A percentile compares a stretch with the other conserved stretches of the same genome.
Conservation (phyloP, 2,329 filamentous ascomycete species). For the Pseudogymnoascus sp. region DNA sequence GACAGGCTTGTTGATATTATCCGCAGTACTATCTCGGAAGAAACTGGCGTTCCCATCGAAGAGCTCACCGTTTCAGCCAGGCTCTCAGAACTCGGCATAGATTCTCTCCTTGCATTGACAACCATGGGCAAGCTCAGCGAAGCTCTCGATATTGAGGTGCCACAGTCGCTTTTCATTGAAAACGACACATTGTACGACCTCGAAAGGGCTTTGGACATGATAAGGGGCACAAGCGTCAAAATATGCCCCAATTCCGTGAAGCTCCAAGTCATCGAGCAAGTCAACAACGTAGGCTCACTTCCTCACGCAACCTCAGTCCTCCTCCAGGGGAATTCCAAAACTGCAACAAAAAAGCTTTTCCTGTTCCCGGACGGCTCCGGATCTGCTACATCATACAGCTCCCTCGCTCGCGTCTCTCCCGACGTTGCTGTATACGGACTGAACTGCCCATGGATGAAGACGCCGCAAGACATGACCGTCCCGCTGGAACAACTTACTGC, state of each 20-base stretch:
- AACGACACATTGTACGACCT: neutral
- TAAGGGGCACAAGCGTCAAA: neutral
- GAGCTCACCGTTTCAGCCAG: neutral
- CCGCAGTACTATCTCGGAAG: conserved; percentile 8
- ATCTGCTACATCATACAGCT: conserved; percentile 34
- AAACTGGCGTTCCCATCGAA: neutral
- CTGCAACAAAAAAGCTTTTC: conserved; percentile 24
- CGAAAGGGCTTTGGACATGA: neutral
- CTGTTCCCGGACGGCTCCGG: conserved; percentile 39
- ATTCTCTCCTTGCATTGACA: conserved; percentile 6
- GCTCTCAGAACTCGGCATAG: conserved; percentile 9
- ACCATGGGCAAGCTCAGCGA: conserved; percentile 2
- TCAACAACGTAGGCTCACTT: neutral
- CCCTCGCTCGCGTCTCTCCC: conserved; percentile 27
- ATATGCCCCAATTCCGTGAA: neutral
- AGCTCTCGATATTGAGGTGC: conserved; percentile 8
- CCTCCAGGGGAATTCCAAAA: conserved; percentile 27
- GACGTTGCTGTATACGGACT: conserved; percentile 31
- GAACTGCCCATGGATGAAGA: conserved; percentile 34
- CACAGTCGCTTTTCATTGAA: conserved; percentile 4
- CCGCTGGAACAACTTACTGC: conserved; percentile 30
- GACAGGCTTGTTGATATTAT: neutral
- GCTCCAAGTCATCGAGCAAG: neutral
- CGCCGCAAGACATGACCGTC: conserved; percentile 24
- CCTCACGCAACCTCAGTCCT: conserved; percentile 24